phyloP scores from a whole-genome alignment of 306 rosid genomes.

The Prunus padus region DNA sequence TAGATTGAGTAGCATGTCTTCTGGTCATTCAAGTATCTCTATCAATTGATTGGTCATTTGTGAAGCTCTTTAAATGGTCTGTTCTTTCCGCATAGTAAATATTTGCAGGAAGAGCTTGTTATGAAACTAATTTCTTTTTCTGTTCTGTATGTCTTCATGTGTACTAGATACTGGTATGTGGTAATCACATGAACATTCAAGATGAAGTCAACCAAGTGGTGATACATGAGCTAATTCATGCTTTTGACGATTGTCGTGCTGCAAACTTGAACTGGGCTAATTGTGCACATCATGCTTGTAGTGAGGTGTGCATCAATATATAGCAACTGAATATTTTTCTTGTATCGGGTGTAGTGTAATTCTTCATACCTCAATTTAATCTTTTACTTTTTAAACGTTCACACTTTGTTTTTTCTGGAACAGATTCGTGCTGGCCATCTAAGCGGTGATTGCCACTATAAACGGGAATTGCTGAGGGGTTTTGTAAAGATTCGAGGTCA shows the following conservation, averaged over 20 bases:
- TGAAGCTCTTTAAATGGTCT: neutral
- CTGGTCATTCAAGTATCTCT: neutral
- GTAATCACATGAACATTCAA: constrained; percentile 55
- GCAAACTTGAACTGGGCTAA: constrained; percentile 74
- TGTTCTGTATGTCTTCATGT: constrained; percentile 21
- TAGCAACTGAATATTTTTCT: neutral
- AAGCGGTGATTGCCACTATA: constrained; percentile 93
- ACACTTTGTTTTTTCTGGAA: neutral
- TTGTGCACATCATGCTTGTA: constrained; percentile 96
- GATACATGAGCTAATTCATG: constrained; percentile 87
- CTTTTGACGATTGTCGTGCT: constrained; percentile 79
- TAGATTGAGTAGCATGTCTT: neutral
- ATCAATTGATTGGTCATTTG: neutral
- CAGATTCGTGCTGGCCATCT: constrained; percentile 93
- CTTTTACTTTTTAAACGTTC: neutral
- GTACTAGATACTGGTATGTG: constrained; percentile 65
- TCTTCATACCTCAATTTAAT: neutral
- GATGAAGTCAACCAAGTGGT: constrained; percentile 81
- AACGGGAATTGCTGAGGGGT: constrained; percentile 75
- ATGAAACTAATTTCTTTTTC: constrained; percentile 2
- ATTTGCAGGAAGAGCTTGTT: constrained; percentile 1
- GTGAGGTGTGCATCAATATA: constrained; percentile 52
- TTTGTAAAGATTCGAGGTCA: constrained; percentile 64
- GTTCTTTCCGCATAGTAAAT: neutral
- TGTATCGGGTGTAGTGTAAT: constrained; percentile 5